Base-by-base conservation (phyloP, 345 rosid genomes). In the Linum usitatissimum region DNA sequence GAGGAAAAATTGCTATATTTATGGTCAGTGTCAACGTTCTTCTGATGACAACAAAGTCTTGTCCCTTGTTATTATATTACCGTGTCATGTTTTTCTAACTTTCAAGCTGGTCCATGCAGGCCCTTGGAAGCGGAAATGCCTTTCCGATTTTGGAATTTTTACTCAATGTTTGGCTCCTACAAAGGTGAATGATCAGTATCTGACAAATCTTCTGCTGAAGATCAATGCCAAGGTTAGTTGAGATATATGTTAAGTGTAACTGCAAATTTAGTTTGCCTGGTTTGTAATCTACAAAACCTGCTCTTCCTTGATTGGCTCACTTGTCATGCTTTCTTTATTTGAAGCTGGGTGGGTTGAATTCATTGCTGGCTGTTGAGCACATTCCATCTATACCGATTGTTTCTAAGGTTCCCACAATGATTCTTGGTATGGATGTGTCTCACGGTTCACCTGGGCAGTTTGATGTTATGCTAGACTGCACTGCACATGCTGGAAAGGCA, bases 391-490 rank as follows among this genome's bases (percentile, higher is more conserved):
- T 90, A n/a, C 90, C 99, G 6, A 9, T 77, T 19, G 80, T 90
- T 39, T 90, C 96, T 0, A 77, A 79, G 79, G 77, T 65, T 70
- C 99, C 99, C 4, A 84, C 99, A 1, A 72, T 93, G 39, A 90
- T 93, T 66, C 79, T 93, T 39, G 99, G 99, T 9, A 93, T 93
- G 96, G 99, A 93, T 75, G 99, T 93, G 3, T 87, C 97, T 0
- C 98, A 89, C 69, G 98, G 98, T 40, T 92, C 98, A 15, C 98
- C 98, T 42, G 96, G 97, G 54, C 85, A 76, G 62, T 79, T 93
- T 17, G 91, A 85, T 70, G 17, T 87, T 23, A 55, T 55, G 15
- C 23, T 55, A 7, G 18, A 8, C 8, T 55, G 58, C 9, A 18
- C 18, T n/a, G 9, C 20, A 4, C 23, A 18, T 55, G 20, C 23